Percentiles rank a stretch among this genome's conserved stretches.
Evolutionary conservation across 495 filamentous ascomycete species (phyloP).

Genomic region (Collariella sp.): DNA sequence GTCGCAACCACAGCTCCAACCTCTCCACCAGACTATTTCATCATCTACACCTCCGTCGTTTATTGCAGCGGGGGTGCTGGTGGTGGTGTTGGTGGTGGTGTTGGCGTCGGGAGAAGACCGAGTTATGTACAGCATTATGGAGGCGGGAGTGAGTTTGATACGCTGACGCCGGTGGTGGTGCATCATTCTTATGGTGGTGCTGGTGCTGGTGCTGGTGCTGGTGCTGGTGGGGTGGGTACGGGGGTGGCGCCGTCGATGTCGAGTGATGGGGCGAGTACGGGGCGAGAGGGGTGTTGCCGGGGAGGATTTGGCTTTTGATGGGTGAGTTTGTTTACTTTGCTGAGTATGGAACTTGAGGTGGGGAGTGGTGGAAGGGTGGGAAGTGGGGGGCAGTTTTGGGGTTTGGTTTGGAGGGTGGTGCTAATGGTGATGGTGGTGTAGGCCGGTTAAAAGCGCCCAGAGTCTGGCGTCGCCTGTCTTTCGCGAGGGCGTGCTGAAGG

Average conservation of each 20-base stretch:
- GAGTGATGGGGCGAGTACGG: conserved; percentile 21
- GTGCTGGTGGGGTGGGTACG: too few species aligned
- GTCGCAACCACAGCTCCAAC: too few species aligned
- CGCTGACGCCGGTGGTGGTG: conserved; percentile 25
- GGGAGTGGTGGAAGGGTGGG: background rate
- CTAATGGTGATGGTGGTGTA: background rate
- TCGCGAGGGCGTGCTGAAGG: conserved; percentile 24
- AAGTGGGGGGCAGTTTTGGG: background rate
- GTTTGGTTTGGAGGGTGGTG: background rate
- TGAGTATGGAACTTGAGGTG: background rate
- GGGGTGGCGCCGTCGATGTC: conserved; percentile 10
- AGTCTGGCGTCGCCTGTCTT: conserved; percentile 21
- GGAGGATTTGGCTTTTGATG: conserved; percentile 28
- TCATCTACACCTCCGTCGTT: too few species aligned
- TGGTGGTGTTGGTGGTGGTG: background rate
- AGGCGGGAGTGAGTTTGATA: conserved; percentile 16
- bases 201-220: too few species aligned
- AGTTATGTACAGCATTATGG: background rate
- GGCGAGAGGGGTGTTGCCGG: conserved; percentile 30
- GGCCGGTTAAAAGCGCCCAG: conserved; percentile 23
- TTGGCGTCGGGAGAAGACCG: conserved; percentile 1
- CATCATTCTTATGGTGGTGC: too few species aligned
- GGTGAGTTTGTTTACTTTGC: conserved; percentile 11
- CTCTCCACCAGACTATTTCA: too few species aligned
- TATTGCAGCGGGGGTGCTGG: too few species aligned